These are phyloP conservation scores for Candida arabinofermentans DNA, from an alignment of 805 yeast species.

Conservation along the genomic window DNA sequence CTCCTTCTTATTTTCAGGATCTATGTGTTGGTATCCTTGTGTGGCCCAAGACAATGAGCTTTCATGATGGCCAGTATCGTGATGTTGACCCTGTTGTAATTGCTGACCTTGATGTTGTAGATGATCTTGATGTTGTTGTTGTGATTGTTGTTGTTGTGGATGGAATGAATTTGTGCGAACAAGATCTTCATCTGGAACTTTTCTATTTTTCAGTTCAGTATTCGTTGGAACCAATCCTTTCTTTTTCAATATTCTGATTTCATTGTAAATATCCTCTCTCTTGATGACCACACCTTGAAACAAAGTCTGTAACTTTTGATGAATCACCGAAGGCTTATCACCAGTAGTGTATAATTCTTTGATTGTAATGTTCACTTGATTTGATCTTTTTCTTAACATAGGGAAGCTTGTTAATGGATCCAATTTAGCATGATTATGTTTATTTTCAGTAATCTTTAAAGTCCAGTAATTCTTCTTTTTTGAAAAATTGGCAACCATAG, in stretches of 20 bases:
- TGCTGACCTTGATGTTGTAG: slow-evolving; percentile 2
- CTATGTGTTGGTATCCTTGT: slow-evolving; percentile 16
- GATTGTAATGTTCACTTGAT: slow-evolving; percentile 47
- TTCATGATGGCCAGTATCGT: slow-evolving; percentile 13
- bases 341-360: slow-evolving; percentile 50
- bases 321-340: slow-evolving; percentile 52
- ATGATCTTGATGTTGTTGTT: slow-evolving; percentile 2
- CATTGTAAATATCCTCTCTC: slow-evolving; percentile 56
- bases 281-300: slow-evolving; percentile 52
- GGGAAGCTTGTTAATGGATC: slow-evolving; percentile 55
- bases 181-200: slow-evolving; percentile 22
- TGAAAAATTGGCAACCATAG: slow-evolving; percentile 54
- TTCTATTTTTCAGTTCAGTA: slow-evolving; percentile 24
- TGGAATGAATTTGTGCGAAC: slow-evolving; percentile 6
- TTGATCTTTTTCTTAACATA: slow-evolving; percentile 50
- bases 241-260: slow-evolving; percentile 52
- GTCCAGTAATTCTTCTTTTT: slow-evolving; percentile 50
- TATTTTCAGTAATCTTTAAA: slow-evolving; percentile 48
- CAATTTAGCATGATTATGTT: slow-evolving; percentile 55
- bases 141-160: slow-evolving; percentile 13
- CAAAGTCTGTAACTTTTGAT: slow-evolving; percentile 45
- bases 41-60: slow-evolving; percentile 19
- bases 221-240: slow-evolving; percentile 34
- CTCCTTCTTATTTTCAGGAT: slow-evolving; percentile 20
- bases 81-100: slow-evolving; percentile 4